Conservation (phyloP, 139 green algal species). For the Eudorina sp. region DNA sequence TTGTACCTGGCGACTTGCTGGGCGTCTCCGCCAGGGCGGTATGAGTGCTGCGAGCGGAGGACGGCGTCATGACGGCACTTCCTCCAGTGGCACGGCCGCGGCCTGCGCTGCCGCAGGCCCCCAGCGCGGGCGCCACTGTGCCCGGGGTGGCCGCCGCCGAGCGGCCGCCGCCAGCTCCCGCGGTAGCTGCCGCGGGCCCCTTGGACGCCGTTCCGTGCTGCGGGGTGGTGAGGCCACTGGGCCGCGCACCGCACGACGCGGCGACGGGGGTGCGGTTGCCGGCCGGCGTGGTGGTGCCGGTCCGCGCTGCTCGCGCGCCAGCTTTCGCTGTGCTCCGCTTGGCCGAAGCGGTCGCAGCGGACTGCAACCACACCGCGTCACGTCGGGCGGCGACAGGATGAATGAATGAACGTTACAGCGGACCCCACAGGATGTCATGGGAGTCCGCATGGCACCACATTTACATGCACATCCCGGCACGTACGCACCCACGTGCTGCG, state of each 20-base stretch:
- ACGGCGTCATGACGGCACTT: neutral
- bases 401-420: too few relatives aligned
- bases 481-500: too few relatives aligned
- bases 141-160: neutral
- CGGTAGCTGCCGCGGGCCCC: constrained; percentile 5
- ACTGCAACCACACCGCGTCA: too few relatives aligned
- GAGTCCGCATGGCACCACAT: too few relatives aligned
- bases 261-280: neutral
- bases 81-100: neutral
- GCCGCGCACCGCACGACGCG: neutral
- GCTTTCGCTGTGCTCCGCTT: constrained; percentile 6
- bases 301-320: neutral
- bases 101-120: neutral
- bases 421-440: too few relatives aligned
- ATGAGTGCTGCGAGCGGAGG: neutral
- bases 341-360: neutral
- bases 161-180: neutral
- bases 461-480: too few relatives aligned
- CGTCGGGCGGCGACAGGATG: too few relatives aligned
- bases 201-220: constrained; percentile 28
- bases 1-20: neutral
- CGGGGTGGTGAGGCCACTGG: neutral
- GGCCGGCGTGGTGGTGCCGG: neutral
- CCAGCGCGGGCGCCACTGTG: neutral
- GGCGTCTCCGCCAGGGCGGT: constrained; percentile 1